phyloP scores from a whole-genome alignment of 169 alveolate genomes.

The Perkinsus olseni region DNA sequence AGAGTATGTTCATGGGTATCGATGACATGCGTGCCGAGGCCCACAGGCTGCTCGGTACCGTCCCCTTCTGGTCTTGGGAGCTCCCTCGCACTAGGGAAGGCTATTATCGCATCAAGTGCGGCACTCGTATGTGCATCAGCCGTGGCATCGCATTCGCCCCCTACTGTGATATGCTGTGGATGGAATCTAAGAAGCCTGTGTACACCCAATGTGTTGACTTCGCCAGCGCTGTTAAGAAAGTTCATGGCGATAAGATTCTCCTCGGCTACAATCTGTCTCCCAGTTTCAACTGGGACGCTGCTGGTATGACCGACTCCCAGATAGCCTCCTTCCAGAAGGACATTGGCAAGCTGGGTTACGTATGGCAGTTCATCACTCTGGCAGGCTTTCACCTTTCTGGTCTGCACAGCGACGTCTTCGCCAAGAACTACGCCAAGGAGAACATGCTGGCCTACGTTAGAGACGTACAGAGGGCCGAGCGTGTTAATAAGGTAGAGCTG shows the following conservation, averaged over 20 bases:
- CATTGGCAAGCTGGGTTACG: constrained; percentile 61
- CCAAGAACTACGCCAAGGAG: constrained; percentile 42
- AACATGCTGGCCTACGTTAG: constrained; percentile 61
- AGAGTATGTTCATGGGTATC: not conserved
- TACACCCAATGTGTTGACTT: constrained; percentile 47
- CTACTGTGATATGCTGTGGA: constrained; percentile 48
- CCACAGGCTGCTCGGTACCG: not conserved
- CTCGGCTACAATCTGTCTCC: constrained; percentile 66
- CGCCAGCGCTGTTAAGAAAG: constrained; percentile 36
- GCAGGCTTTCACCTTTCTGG: constrained; percentile 72
- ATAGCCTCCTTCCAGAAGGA: constrained; percentile 48
- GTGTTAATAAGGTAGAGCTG: constrained; percentile 50
- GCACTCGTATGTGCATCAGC: constrained; percentile 24
- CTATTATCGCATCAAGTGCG: constrained; percentile 27
- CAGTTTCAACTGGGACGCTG: constrained; percentile 65
- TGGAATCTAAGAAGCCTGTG: constrained; percentile 69
- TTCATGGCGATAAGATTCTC: constrained; percentile 47
- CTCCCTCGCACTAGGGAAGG: constrained; percentile 13
- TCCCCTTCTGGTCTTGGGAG: not conserved
- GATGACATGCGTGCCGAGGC: not conserved
- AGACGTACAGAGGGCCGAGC: constrained; percentile 60
- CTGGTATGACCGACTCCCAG: constrained; percentile 58
- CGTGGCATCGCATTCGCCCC: constrained; percentile 30
- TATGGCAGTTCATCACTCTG: constrained; percentile 70
- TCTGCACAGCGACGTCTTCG: constrained; percentile 47